Evolutionary conservation across 306 rosid genomes (phyloP).

Genomic region (Glycine tomentella): DNA sequence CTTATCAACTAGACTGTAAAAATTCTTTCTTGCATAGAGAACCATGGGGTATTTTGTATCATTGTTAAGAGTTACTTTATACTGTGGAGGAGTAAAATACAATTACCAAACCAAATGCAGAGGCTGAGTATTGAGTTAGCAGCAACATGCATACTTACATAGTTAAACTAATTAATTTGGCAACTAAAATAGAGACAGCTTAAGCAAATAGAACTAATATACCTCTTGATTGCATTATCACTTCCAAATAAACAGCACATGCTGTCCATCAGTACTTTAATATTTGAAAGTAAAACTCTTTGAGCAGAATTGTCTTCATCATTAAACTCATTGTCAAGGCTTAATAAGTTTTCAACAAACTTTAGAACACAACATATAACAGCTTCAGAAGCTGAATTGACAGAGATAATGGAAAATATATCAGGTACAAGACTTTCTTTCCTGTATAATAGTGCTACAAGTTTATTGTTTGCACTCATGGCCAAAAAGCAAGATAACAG

Average conservation of each 20-base stretch:
- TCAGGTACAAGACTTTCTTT: conserved; percentile 80
- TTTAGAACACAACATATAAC: conserved; percentile 72
- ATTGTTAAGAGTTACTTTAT: conserved; percentile 10
- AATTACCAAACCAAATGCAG: conserved; percentile 1
- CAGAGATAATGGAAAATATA: conserved; percentile 73
- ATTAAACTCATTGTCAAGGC: conserved; percentile 67
- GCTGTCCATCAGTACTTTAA: conserved; percentile 69
- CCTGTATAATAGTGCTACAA: conserved; percentile 62
- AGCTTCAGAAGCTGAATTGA: conserved; percentile 77
- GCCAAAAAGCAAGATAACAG: conserved; percentile 89
- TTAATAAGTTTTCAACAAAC: conserved; percentile 82
- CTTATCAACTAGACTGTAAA: neutral
- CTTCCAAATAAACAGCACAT: conserved; percentile 71
- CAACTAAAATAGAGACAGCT: conserved; percentile 30
- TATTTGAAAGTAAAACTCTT: conserved; percentile 64
- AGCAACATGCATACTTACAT: conserved; percentile 32
- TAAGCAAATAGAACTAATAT: conserved; percentile 36
- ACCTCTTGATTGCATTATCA: conserved; percentile 82
- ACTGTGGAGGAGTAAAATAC: neutral
- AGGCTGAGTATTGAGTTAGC: neutral
- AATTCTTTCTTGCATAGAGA: conserved; percentile 4
- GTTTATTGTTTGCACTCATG: conserved; percentile 81
- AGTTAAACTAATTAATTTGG: conserved; percentile 5
- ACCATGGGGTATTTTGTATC: neutral
- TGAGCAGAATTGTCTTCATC: conserved; percentile 56